Percentiles rank a stretch among this genome's conserved stretches.
Evolutionary conservation across 257 asterid genomes (phyloP).

Genomic region (Osmanthus fragrans): DNA sequence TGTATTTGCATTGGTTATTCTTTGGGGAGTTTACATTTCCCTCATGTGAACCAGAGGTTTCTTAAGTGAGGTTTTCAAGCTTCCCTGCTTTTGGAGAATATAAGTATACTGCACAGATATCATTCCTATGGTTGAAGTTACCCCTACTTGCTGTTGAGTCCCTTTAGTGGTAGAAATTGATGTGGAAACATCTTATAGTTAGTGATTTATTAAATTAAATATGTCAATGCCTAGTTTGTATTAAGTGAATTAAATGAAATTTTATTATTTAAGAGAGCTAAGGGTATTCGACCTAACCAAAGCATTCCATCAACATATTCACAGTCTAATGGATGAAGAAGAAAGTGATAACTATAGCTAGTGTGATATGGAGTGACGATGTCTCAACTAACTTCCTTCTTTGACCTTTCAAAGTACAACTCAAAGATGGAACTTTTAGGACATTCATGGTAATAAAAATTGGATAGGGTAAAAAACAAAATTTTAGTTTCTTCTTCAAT

Average conservation of each 20-base stretch:
- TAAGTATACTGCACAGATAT: conserved; percentile 45
- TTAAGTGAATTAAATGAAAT: background rate
- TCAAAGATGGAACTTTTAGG: no score
- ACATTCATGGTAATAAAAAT: no score
- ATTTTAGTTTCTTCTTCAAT: no score
- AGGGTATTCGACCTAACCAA: no score
- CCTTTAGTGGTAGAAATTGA: conserved; percentile 3
- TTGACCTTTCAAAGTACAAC: background rate
- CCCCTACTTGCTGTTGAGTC: background rate
- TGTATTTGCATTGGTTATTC: conserved; percentile 29
- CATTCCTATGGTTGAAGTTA: conserved; percentile 28
- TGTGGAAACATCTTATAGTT: conserved; percentile 10
- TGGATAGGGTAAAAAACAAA: no score
- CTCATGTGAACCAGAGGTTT: conserved; percentile 35
- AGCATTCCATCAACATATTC: background rate
- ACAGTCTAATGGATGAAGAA: background rate
- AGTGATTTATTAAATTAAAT: conserved; percentile 10
- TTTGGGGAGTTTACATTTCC: conserved; percentile 38
- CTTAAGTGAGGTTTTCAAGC: conserved; percentile 35
- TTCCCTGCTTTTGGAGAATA: conserved; percentile 27
- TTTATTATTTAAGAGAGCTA: background rate
- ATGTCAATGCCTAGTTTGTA: background rate
- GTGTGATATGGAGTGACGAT: background rate
- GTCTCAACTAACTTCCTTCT: background rate
- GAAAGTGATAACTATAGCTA: background rate